These are phyloP conservation scores for Fusarium tjaetaba DNA, from an alignment of 2,329 filamentous ascomycete species.

Conservation along the genomic window DNA sequence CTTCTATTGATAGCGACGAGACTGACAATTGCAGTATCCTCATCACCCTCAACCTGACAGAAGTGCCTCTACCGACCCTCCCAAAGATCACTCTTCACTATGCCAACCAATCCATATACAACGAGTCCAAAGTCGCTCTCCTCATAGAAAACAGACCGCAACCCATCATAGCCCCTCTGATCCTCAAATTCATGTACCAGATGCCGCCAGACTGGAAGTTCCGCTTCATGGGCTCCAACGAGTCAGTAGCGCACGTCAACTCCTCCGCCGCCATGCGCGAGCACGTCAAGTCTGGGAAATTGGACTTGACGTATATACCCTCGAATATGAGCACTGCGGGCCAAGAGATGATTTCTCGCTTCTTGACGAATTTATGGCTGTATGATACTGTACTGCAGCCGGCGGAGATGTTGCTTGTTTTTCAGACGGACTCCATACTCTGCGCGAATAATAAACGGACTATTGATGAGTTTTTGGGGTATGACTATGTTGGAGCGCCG, in stretches of 20 bases:
- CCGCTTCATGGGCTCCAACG: not conserved
- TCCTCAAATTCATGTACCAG: not conserved
- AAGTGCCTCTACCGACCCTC: accelerated
- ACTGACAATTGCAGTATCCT: not conserved
- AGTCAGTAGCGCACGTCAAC: not conserved
- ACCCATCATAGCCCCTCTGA: not conserved
- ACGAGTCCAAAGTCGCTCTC: not conserved
- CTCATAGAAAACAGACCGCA: not conserved
- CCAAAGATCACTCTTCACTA: not conserved
- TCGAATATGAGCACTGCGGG: not conserved
- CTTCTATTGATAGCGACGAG: accelerated
- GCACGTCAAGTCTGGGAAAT: not conserved
- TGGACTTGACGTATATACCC: not conserved
- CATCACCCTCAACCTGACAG: not conserved
- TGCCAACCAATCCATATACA: not conserved
- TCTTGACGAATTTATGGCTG: not conserved
- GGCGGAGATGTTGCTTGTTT: not conserved
- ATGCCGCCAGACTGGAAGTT: not conserved
- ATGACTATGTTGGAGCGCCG: not conserved
- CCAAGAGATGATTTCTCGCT: not conserved
- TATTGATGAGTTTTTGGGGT: not conserved
- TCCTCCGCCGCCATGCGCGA: not conserved
- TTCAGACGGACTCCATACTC: not conserved
- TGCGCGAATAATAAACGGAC: not conserved
- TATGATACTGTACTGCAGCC: not conserved